Percentiles rank a stretch among this genome's conserved stretches.
Conservation (phyloP, 2,329 filamentous ascomycete species). For the Stachybotrys chlorohalonatus region DNA sequence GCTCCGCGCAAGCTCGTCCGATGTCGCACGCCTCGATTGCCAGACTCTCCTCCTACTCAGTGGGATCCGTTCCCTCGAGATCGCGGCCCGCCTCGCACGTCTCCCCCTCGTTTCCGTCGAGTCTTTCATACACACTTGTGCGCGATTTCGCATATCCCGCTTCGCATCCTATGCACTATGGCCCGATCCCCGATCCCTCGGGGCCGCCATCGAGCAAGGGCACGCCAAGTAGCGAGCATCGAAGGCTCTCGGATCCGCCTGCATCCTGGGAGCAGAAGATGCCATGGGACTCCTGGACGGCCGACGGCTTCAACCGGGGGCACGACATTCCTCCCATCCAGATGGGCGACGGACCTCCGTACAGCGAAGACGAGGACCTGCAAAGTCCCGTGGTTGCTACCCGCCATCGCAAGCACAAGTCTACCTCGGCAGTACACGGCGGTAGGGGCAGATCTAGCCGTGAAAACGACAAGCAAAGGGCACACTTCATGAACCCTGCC, state of each 20-base stretch:
- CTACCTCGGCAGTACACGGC: slow-evolving; percentile 41
- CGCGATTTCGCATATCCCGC: slow-evolving; percentile 90
- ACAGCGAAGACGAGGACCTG: slow-evolving; percentile 91
- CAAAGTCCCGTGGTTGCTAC: slow-evolving; percentile 84
- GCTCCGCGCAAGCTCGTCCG: slow-evolving; percentile 53
- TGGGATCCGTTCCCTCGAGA: slow-evolving; percentile 55
- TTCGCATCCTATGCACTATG: slow-evolving; percentile 84
- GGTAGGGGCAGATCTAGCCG: slow-evolving; percentile 36
- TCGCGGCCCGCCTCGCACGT: slow-evolving; percentile 76
- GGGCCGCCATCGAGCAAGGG: slow-evolving; percentile 66
- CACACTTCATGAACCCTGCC: slow-evolving; percentile 34
- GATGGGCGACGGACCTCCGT: slow-evolving; percentile 82
- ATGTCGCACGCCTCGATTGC: slow-evolving; percentile 72
- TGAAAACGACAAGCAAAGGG: slow-evolving; percentile 28
- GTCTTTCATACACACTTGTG: slow-evolving; percentile 78
- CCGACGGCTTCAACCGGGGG: slow-evolving; percentile 47
- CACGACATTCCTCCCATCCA: slow-evolving; percentile 74
- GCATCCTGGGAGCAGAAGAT: slow-evolving; percentile 64
- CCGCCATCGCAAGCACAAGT: slow-evolving; percentile 79
- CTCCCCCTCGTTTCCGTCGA: slow-evolving; percentile 78
- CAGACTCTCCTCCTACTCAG: slow-evolving; percentile 77
- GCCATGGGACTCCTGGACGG: slow-evolving; percentile 47
- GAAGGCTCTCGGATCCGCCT: slow-evolving; percentile 76
- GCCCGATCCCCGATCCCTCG: slow-evolving; percentile 69
- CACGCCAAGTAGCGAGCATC: slow-evolving; percentile 74